Conservation (phyloP, 345 rosid genomes). For the Eucalyptus shirleyi region DNA sequence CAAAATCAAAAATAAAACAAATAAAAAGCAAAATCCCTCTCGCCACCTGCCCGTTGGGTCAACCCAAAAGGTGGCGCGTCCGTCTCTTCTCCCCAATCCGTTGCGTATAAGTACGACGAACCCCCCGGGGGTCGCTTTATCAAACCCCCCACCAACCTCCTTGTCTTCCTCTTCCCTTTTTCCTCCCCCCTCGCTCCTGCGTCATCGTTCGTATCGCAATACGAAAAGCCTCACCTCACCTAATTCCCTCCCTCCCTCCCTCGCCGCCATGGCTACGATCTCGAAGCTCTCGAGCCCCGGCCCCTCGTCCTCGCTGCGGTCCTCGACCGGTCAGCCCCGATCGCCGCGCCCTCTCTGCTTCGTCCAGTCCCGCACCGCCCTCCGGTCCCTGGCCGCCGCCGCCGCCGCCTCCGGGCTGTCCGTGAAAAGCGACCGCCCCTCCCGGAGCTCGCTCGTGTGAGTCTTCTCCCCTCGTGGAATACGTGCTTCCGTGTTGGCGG, state of each 20-base stretch:
- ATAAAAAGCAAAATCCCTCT: too few species aligned
- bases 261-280: conserved; percentile 51
- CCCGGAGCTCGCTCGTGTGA: conserved; percentile 39
- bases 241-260: background rate
- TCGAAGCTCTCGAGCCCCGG: conserved; percentile 51
- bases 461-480: background rate
- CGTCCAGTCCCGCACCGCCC: conserved; percentile 3
- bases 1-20: background rate
- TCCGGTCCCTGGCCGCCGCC: conserved; percentile 23
- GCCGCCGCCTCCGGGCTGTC: conserved; percentile 21
- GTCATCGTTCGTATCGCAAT: background rate
- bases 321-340: conserved; percentile 24
- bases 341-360: conserved; percentile 21
- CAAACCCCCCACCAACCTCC: background rate
- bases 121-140: background rate
- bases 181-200: background rate
- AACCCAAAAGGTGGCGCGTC: background rate
- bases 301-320: conserved; percentile 11
- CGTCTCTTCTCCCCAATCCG: background rate
- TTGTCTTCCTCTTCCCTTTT: background rate
- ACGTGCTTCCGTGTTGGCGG: background rate
- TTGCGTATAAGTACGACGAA: background rate
- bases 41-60: background rate
- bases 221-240: background rate
- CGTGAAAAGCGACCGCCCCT: conserved; percentile 10